Evolutionary conservation across 495 filamentous ascomycete genomes (phyloP), one percentile per base, ranked within the genome.

Genomic region (Podospora pseudopauciseta): DNA sequence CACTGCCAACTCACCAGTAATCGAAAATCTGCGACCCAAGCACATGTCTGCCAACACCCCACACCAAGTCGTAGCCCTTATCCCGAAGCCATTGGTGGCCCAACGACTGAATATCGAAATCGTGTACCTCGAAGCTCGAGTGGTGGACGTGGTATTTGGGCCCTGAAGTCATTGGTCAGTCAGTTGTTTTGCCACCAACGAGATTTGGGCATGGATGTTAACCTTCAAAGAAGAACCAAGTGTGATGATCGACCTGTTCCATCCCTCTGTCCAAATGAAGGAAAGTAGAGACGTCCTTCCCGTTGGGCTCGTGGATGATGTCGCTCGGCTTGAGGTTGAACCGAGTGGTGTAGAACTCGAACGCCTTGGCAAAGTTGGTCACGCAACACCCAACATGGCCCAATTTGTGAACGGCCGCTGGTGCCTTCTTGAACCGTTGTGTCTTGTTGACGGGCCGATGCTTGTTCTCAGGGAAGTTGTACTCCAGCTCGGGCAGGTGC

Each of bases 31-130:
- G 83, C 68, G 81, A 80, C 55, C 86, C 80, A 74, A 91, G 68
- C 59, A 88, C 80, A 82, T 91, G 86, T 78, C 90, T 72, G 71
- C 90, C 80, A 71, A 89, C 83, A 3, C 89, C 89, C 90, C 90
- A 92, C 54, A 87, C 86, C 56, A 82, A 82, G 67, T 85, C 80
- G 70, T 89, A 90, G 4, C 82, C 83, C 74, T 88, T 87, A 68
- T 82, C 74, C 0, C 78, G 79, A 16, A 92, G 80, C 85, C 86
- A 90, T 53, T 89, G 81, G 72, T 92, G 90, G 0, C 90, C 90
- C 6, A 91, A 78, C 28, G 85, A 76, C 80, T 91, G 89, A 0
- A 86, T 86, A 69, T 92, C 90, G 70, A 88, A 90, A 70, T 92
- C 88, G 70, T 88, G 83, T 1, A 90, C 87, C 73, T 92, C 89